Percentiles rank a stretch among this genome's conserved stretches.
These are phyloP conservation scores for Serendipita sp. DNA, from an alignment of 1,284 basidiomycete species.

Conservation along the genomic window DNA sequence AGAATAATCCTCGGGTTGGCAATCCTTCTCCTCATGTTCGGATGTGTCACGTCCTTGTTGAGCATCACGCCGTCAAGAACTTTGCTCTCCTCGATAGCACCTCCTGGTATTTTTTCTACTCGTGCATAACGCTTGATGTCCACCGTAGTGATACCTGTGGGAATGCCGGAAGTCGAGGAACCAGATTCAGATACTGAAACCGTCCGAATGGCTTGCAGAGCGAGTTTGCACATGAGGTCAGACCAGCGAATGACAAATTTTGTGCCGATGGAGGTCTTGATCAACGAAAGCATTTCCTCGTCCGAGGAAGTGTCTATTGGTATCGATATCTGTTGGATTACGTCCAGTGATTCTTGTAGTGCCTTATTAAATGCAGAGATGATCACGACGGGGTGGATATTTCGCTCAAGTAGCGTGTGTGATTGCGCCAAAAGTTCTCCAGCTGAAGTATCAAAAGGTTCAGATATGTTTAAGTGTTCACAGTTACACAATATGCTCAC, in stretches of 20 bases:
- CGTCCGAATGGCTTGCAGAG: constrained; percentile 81
- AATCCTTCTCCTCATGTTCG: constrained; percentile 89
- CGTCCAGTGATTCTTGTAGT: constrained; percentile 77
- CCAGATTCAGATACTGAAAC: constrained; percentile 37
- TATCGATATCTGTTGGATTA: constrained; percentile 75
- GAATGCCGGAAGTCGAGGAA: constrained; percentile 35
- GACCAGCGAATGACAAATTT: constrained; percentile 96
- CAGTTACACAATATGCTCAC: constrained; percentile 30
- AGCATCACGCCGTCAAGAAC: constrained; percentile 90
- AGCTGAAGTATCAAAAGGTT: constrained; percentile 32
- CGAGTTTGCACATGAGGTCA: constrained; percentile 93
- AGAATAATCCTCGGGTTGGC: constrained; percentile 81
- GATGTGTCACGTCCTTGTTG: constrained; percentile 98
- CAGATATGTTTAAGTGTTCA: neutral
- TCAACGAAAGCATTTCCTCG: constrained; percentile 86
- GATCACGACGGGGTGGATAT: constrained; percentile 97
- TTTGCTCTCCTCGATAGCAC: constrained; percentile 85
- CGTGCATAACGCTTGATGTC: constrained; percentile 97
- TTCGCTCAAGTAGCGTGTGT: constrained; percentile 80
- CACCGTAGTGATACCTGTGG: constrained; percentile 62
- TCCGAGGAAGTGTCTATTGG: constrained; percentile 84
- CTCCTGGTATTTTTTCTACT: constrained; percentile 94
- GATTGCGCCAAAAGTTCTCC: constrained; percentile 99
- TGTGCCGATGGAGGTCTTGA: constrained; percentile 98
- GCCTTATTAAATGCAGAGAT: constrained; percentile 97